Conservation (phyloP, 805 yeast genomes). For the Saturnispora diversa region DNA sequence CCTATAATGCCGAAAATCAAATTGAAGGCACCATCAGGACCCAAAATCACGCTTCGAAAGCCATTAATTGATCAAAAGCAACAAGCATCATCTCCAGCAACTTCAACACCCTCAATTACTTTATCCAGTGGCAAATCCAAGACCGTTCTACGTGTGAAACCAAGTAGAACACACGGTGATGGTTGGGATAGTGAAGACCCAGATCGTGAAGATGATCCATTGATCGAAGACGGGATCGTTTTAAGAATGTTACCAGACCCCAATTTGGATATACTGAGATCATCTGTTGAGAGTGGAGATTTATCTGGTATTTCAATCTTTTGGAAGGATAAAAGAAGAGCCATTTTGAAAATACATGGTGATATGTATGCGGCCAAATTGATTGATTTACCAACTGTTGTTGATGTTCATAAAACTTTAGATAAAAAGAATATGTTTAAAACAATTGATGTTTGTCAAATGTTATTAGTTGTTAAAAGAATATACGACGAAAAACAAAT, state of each 20-base stretch:
- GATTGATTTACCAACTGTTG: slow-evolving; percentile 81
- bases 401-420: slow-evolving; percentile 81
- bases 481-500: slow-evolving; percentile 39
- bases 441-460: slow-evolving; percentile 78
- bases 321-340: slow-evolving; percentile 78
- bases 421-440: slow-evolving; percentile 86
- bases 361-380: slow-evolving; percentile 72
- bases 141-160: slow-evolving; percentile 39
- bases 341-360: slow-evolving; percentile 64
- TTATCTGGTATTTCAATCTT: slow-evolving; percentile 62
- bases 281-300: slow-evolving; percentile 71
- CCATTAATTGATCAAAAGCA: slow-evolving; percentile 41
- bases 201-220: slow-evolving; percentile 90
- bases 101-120: slow-evolving; percentile 17
- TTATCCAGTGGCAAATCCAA: slow-evolving; percentile 33
- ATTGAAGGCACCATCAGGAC: slow-evolving; percentile 12
- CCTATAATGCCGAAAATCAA: slow-evolving; percentile 14
- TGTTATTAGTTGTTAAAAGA: slow-evolving; percentile 63
- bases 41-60: slow-evolving; percentile 50
- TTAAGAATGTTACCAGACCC: slow-evolving; percentile 64
- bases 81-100: background rate
- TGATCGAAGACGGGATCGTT: slow-evolving; percentile 78
- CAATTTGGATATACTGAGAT: slow-evolving; percentile 63
- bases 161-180: slow-evolving; percentile 75
- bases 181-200: slow-evolving; percentile 97